A percentile compares a stretch with the other conserved stretches of the same genome.
Evolutionary conservation across 129 eudicot genomes (phyloP).

Genomic region (Flaveria ramosissima): DNA sequence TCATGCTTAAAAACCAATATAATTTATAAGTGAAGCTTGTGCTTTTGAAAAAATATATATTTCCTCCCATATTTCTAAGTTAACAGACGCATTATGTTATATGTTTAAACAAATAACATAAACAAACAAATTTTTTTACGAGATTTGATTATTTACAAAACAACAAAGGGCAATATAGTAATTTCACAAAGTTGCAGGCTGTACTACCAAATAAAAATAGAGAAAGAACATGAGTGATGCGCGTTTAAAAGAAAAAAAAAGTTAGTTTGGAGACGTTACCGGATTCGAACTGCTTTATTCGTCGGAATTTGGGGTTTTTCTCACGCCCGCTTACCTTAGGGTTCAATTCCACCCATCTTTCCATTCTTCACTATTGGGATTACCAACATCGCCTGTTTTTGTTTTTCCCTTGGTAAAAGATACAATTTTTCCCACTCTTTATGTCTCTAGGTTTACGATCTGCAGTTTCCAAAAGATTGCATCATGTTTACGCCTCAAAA

Average conservation of each 20-base stretch:
- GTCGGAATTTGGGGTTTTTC: slow-evolving; percentile 63
- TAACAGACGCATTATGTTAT: too few species aligned
- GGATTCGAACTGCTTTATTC: slow-evolving; percentile 61
- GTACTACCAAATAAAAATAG: slow-evolving; percentile 25
- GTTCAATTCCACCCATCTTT: slow-evolving; percentile 15
- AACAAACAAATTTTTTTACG: too few species aligned
- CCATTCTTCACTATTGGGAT: slow-evolving; percentile 9
- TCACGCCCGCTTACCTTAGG: slow-evolving; percentile 56
- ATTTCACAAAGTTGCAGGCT: not conserved
- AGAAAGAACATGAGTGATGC: slow-evolving; percentile 57
- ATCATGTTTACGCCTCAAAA: slow-evolving; percentile 77
- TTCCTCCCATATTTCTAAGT: too few species aligned
- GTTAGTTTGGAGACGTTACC: slow-evolving; percentile 61
- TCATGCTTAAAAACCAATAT: too few species aligned
- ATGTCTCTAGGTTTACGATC: slow-evolving; percentile 53
- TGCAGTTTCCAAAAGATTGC: slow-evolving; percentile 21
- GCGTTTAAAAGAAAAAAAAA: slow-evolving; percentile 42
- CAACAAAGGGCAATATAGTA: slow-evolving; percentile 44
- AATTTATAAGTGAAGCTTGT: too few species aligned
- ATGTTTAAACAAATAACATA: too few species aligned
- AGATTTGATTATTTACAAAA: too few species aligned
- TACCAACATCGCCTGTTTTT: slow-evolving; percentile 21
- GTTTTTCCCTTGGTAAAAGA: slow-evolving; percentile 8
- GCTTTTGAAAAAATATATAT: too few species aligned
- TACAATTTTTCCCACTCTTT: slow-evolving; percentile 20